phyloP scores from a whole-genome alignment of 805 yeast species.

The Candida andamanensis region DNA sequence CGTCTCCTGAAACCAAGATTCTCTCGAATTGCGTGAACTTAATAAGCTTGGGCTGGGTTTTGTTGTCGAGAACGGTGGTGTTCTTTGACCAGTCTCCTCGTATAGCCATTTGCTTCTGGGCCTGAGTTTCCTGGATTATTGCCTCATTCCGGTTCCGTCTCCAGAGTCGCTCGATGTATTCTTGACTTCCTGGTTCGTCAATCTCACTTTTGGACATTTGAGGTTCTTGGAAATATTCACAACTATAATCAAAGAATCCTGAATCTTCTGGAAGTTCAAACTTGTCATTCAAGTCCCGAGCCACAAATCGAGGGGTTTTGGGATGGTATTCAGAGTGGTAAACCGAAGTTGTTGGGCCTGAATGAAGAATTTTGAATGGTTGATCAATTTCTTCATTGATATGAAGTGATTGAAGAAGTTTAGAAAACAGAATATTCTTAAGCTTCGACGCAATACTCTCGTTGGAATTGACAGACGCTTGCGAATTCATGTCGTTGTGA shows the following conservation, averaged over 20 bases:
- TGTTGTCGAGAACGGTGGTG: constrained; percentile 56
- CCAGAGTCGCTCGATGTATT: constrained; percentile 80
- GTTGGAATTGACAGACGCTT: constrained; percentile 13
- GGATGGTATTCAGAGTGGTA: constrained; percentile 49
- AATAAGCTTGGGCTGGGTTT: constrained; percentile 73
- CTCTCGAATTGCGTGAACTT: constrained; percentile 89
- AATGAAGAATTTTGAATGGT: constrained; percentile 31
- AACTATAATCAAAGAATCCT: constrained; percentile 66
- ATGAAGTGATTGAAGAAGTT: constrained; percentile 33
- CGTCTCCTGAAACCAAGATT: constrained; percentile 73
- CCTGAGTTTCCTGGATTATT: constrained; percentile 83
- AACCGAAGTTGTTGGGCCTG: constrained; percentile 30
- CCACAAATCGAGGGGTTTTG: constrained; percentile 49
- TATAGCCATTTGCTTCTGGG: constrained; percentile 77
- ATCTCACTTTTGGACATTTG: constrained; percentile 80
- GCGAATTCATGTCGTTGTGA: constrained; percentile 12
- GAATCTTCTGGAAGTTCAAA: constrained; percentile 47
- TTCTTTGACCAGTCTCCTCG: constrained; percentile 81
- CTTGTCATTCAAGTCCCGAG: constrained; percentile 21
- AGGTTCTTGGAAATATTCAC: constrained; percentile 95
- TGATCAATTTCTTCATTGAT: constrained; percentile 36
- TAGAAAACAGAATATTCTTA: constrained; percentile 28
- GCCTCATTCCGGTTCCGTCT: constrained; percentile 83
- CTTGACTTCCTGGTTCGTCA: constrained; percentile 90
- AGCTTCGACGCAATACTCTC: constrained; percentile 31